A percentile compares a stretch with the other conserved stretches of the same genome.
These are phyloP conservation scores for Arachnopeziza araneosa DNA, from an alignment of 2,329 filamentous ascomycete species.

Conservation along the genomic window DNA sequence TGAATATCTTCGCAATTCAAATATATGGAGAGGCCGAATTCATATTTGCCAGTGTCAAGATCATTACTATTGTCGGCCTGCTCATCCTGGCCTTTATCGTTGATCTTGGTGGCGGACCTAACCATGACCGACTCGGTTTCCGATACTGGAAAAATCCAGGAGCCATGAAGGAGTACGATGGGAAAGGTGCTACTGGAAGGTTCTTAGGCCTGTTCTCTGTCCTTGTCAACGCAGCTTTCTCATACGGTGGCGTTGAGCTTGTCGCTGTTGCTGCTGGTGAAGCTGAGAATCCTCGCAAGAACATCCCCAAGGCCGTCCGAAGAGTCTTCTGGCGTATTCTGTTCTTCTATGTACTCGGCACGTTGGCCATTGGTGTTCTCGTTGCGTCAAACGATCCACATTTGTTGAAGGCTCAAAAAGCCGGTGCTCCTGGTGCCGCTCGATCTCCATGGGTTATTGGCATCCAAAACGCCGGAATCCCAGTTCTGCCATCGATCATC, in stretches of 20 bases:
- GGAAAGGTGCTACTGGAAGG: slow-evolving; percentile 49
- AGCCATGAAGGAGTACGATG: slow-evolving; percentile 61
- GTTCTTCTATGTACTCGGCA: slow-evolving; percentile 68
- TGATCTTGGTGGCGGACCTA: slow-evolving; percentile 78
- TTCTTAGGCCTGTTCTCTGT: slow-evolving; percentile 62
- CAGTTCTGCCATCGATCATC: slow-evolving; percentile 62
- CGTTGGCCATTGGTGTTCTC: slow-evolving; percentile 65
- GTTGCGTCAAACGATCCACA: slow-evolving; percentile 63
- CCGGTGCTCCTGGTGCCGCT: slow-evolving; percentile 59
- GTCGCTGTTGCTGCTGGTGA: slow-evolving; percentile 54
- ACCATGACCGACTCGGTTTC: slow-evolving; percentile 67
- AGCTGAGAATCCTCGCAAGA: slow-evolving; percentile 61
- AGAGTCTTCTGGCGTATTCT: slow-evolving; percentile 75
- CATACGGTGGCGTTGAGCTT: slow-evolving; percentile 42
- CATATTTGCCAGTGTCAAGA: slow-evolving; percentile 51
- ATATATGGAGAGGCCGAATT: slow-evolving; percentile 60
- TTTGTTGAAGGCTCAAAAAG: slow-evolving; percentile 56
- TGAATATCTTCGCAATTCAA: slow-evolving; percentile 54
- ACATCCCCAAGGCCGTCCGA: slow-evolving; percentile 70
- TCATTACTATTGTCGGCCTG: slow-evolving; percentile 57
- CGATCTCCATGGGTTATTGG: slow-evolving; percentile 63
- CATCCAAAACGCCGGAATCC: slow-evolving; percentile 61
- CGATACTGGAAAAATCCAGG: slow-evolving; percentile 63
- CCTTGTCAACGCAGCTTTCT: slow-evolving; percentile 43
- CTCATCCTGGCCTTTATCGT: slow-evolving; percentile 74